phyloP scores from a whole-genome alignment of 495 filamentous ascomycete species.

The Penicillium bovifimosum region DNA sequence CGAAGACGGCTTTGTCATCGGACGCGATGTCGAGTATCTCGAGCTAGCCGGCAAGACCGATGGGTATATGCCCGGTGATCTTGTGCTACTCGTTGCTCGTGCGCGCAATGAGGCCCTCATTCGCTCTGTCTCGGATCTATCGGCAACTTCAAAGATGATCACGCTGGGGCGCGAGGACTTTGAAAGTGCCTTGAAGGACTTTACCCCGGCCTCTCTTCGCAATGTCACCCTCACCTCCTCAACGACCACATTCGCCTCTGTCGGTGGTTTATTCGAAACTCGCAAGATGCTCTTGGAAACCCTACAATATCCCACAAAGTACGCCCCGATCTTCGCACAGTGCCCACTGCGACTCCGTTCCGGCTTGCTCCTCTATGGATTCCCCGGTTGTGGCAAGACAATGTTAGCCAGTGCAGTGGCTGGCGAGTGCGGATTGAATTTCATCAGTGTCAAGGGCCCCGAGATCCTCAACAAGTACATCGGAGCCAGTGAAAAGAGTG shows the following conservation, averaged over 20 bases:
- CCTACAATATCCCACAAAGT: constrained; percentile 93
- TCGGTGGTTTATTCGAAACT: constrained; percentile 81
- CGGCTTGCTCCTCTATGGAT: constrained; percentile 87
- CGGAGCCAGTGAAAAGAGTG: constrained; percentile 88
- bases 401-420: constrained; percentile 89
- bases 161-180: constrained; percentile 69
- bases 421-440: constrained; percentile 93
- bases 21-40: constrained; percentile 78
- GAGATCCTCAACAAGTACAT: constrained; percentile 99
- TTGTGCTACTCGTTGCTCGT: constrained; percentile 76
- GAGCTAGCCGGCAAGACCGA: constrained; percentile 90
- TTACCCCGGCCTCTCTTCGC: constrained; percentile 88
- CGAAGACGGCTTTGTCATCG: constrained; percentile 60
- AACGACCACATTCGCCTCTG: constrained; percentile 80
- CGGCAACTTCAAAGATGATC: constrained; percentile 41
- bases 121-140: constrained; percentile 49
- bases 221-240: constrained; percentile 90
- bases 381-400: constrained; percentile 94
- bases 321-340: constrained; percentile 94
- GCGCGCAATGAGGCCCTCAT: constrained; percentile 90
- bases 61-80: constrained; percentile 95
- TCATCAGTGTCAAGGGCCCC: constrained; percentile 95
- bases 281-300: constrained; percentile 87
- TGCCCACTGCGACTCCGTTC: constrained; percentile 91
- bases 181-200: constrained; percentile 75